Conservation (phyloP, 768 basidiomycete species). For the Brasilioporus rufonigricans region DNA sequence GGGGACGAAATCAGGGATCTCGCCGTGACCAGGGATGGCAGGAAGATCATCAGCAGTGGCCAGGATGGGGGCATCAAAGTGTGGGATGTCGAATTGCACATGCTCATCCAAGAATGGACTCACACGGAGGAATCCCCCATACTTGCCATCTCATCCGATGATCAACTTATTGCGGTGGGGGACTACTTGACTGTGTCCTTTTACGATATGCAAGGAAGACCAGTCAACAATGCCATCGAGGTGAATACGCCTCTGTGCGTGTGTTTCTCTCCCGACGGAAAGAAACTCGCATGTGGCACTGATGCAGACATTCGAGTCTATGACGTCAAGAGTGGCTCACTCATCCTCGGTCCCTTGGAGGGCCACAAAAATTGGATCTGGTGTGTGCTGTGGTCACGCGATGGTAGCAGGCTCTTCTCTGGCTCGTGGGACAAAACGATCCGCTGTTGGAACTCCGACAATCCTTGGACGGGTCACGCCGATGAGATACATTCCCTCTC, state of each 20-base stretch:
- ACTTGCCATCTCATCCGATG: constrained; percentile 4
- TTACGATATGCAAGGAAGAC: not conserved
- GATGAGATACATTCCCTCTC: not conserved
- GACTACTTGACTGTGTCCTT: not conserved
- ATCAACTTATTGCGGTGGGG: not conserved
- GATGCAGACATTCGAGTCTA: not conserved
- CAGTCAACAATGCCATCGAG: not conserved
- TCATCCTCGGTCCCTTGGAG: not conserved
- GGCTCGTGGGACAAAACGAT: not conserved
- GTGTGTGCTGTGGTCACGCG: constrained; percentile 10
- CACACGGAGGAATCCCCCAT: not conserved
- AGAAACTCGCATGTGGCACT: constrained; percentile 3
- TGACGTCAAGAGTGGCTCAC: not conserved
- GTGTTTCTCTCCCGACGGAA: not conserved
- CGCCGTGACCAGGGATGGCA: not conserved
- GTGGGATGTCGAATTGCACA: not conserved
- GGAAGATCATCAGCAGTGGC: not conserved
- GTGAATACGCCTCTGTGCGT: not conserved
- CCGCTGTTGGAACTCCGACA: constrained; percentile 4
- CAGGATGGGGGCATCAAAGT: not conserved
- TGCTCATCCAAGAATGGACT: not conserved
- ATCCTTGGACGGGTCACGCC: not conserved
- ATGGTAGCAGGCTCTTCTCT: constrained; percentile 12
- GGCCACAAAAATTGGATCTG: not conserved
- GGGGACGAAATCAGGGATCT: not conserved